Evolutionary conservation across 345 rosid species (phyloP), one percentile per base, ranked within the genome.

Genomic region (Sisymbrium altissimum): DNA sequence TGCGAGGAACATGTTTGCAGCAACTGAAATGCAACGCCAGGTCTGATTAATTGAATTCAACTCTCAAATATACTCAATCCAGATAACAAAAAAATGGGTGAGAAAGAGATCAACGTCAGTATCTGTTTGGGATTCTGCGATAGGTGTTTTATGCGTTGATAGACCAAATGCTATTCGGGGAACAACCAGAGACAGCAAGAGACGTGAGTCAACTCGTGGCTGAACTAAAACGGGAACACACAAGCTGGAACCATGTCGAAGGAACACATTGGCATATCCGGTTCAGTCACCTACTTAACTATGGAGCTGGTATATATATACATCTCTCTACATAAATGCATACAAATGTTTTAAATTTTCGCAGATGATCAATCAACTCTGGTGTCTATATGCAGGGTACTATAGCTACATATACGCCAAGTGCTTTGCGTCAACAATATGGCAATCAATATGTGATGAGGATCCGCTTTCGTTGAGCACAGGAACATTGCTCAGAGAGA

Each of bases 21-120:
- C 99, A 17, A 95, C 99, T 7, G 99, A 92, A 76, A 55, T 95
- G 83, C 98, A 95, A 72, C 93, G 92, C 7, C 97, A 92, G 97
- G 98, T 94, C 57, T 64, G 67, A 45, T 74, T 74, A 43, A 33
- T 32, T 44, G 35, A 23, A 35, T 43, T 25, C 59, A 52, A 45
- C 40, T 1, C 35, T 60, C 57, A 15, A 33, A 38, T 41, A 62
- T 9, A 3, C 38, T 64, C 55, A 38, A 25, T n/a, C 19, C 19
- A 62, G 36, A 33, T 17, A 36, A 14, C 18, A 29, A 7, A 12
- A 30, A 4, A 62, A n/a, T 6, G 5, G 27, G 10, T 3, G 10
- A 72, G 48, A 65, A 30, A 65, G 10, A 30, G 4, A 35, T 40
- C 55, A 36, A 18, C 7, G 0, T 45, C 59, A 18, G 50, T 15